Evolutionary conservation across 192 early-diverging fungal species (phyloP), one percentile per base, ranked within the genome.

Genomic region (Backusella macrospora): DNA sequence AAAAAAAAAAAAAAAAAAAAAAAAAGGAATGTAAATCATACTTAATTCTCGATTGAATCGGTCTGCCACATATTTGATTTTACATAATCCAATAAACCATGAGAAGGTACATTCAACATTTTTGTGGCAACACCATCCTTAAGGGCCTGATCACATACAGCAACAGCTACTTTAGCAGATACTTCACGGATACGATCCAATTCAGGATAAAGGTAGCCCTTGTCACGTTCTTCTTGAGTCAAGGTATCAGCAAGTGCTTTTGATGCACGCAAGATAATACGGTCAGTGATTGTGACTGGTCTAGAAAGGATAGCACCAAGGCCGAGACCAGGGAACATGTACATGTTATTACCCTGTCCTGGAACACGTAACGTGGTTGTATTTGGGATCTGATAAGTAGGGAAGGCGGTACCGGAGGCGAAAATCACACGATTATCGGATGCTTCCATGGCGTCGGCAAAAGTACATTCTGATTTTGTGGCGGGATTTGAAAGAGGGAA

Each of bases 381-480:
- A 39, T 85, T 80, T 10, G 92, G 91, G 34, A 92, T 82, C 7
- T 83, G 89, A 79, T 91, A 92, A 8, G 85, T 55, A 23, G 97
- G 97, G 86, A 99, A 99, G 9, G 91, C 94, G 3, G 97, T 97
- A 62, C 97, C 97, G 3, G 94, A 96, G n/a, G 95, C 96, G 86
- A 99, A 99, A 62, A 99, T 90, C n/a, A 96, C 96, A 65, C 87
- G 82, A 78, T 95, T 92, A 71, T 95, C 80, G 21, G 97, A 95
- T 78, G 79, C 77, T 52, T 80, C 78, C 94, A 99, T 95, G 68
- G 97, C 96, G 68, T 92, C 82, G 83, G 93, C 96, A 73, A 93
- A 99, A 5, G 93, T 94, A 85, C 97, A 99, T 84, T 99, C 97
- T 72, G 95, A 92, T 82, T 95, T 94, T 70, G 87, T 88, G 62